Percentiles rank a stretch among this genome's conserved stretches.
phyloP scores from a whole-genome alignment of 129 eudicot genomes.

The Cynara cardunculus region DNA sequence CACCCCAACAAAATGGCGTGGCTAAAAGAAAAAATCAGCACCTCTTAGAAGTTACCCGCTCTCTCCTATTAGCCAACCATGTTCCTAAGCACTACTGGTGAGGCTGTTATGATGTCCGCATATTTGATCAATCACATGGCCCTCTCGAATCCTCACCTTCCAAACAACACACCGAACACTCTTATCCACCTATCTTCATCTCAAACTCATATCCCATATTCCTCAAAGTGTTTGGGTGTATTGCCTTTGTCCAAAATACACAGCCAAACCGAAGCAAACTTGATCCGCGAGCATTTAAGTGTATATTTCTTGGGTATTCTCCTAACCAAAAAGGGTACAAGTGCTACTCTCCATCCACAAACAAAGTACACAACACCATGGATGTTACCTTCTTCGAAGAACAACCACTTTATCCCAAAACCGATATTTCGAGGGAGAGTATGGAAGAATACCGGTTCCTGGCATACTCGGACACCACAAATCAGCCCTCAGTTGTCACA shows the following conservation, averaged over 20 bases:
- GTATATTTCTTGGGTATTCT: background rate
- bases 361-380: background rate
- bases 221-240: too few species aligned
- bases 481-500: too few species aligned
- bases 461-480: background rate
- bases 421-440: background rate
- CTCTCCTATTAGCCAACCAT: too few species aligned
- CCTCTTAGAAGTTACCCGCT: background rate
- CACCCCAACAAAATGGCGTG: background rate
- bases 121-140: too few species aligned
- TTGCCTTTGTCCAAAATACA: too few species aligned
- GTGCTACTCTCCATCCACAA: background rate
- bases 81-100: too few species aligned
- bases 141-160: too few species aligned
- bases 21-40: background rate
- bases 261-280: too few species aligned
- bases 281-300: background rate
- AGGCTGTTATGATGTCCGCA: too few species aligned
- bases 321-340: background rate
- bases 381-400: background rate
- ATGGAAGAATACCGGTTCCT: background rate
- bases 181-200: too few species aligned
- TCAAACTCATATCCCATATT: too few species aligned
- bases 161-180: too few species aligned
- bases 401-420: background rate